Percentiles rank a stretch among this genome's conserved stretches.
phyloP scores from a whole-genome alignment of 208 protist genomes.

The Acanthamoeba royreba region DNA sequence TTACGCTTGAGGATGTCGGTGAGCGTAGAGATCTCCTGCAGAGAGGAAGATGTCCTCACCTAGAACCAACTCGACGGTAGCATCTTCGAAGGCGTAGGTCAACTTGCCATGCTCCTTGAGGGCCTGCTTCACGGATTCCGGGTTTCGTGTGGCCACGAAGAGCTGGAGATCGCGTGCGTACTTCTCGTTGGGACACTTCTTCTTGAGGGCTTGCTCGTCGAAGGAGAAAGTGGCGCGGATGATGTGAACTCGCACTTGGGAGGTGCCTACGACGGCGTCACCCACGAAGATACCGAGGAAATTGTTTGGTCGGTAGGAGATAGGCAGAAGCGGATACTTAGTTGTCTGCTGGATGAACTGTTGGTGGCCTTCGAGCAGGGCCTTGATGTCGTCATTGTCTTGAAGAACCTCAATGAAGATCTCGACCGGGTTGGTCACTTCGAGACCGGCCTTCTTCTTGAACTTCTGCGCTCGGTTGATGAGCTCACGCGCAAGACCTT shows the following conservation, averaged over 20 bases:
- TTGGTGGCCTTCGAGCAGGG: neutral
- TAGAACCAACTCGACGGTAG: neutral
- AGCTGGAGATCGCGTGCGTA: neutral
- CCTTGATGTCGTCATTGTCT: neutral
- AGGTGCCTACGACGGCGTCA: neutral
- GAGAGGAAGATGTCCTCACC: neutral
- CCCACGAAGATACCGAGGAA: neutral
- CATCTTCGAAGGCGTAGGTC: neutral
- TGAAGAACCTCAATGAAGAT: neutral
- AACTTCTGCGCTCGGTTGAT: conserved; percentile 95
- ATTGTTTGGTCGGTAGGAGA: neutral
- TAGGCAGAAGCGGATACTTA: neutral
- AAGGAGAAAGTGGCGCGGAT: neutral
- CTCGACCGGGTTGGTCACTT: neutral
- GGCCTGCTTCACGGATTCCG: neutral
- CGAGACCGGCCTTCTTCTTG: conserved; percentile 87
- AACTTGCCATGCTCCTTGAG: neutral
- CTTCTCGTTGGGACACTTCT: neutral
- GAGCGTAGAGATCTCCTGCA: neutral
- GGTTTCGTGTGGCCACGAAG: neutral
- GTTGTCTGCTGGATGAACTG: neutral
- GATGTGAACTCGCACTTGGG: neutral
- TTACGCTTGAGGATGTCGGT: neutral
- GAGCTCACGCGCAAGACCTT: conserved; percentile 91
- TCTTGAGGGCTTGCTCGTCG: neutral